Evolutionary conservation across 352 stramenopile genomes (phyloP).

Genomic region (Pythium insidiosum): DNA sequence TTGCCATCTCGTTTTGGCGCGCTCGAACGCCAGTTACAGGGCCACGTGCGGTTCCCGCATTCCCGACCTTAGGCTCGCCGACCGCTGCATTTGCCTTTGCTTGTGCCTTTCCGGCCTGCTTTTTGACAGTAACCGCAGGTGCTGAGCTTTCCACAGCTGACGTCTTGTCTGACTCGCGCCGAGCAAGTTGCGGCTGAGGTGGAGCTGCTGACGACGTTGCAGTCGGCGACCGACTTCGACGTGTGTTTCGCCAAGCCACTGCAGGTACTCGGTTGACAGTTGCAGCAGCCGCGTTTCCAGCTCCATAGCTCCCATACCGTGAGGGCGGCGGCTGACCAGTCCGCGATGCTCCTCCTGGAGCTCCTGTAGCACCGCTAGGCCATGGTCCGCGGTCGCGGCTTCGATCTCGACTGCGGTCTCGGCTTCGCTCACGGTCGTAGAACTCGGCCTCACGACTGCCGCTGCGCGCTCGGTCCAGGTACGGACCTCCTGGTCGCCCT

Average conservation of each 20-base stretch:
- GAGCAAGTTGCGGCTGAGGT: too few species aligned
- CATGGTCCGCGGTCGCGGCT: constrained; percentile 2
- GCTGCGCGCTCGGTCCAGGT: constrained; percentile 17
- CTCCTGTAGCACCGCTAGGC: too few species aligned
- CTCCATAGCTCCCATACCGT: constrained; percentile 3
- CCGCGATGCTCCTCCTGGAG: not conserved
- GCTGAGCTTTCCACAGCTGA: not conserved
- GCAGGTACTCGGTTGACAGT: not conserved
- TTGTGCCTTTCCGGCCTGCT: too few species aligned
- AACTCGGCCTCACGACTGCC: constrained; percentile 12
- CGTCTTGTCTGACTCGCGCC: too few species aligned
- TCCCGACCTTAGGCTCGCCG: too few species aligned
- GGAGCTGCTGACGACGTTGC: too few species aligned
- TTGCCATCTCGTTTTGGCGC: too few species aligned
- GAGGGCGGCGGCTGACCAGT: constrained; percentile 1
- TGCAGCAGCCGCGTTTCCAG: too few species aligned
- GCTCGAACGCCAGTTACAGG: too few species aligned
- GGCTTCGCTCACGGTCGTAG: constrained; percentile 15
- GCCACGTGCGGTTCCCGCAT: too few species aligned
- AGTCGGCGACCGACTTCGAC: constrained; percentile 1
- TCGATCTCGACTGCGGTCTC: constrained; percentile 9
- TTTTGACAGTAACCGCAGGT: not conserved
- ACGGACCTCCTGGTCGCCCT: constrained; percentile 16
- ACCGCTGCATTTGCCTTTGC: too few species aligned
- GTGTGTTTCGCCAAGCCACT: constrained; percentile 1